Evolutionary conservation across 108 stramenopile genomes (phyloP).

Genomic region (Conticribra weissflogii): DNA sequence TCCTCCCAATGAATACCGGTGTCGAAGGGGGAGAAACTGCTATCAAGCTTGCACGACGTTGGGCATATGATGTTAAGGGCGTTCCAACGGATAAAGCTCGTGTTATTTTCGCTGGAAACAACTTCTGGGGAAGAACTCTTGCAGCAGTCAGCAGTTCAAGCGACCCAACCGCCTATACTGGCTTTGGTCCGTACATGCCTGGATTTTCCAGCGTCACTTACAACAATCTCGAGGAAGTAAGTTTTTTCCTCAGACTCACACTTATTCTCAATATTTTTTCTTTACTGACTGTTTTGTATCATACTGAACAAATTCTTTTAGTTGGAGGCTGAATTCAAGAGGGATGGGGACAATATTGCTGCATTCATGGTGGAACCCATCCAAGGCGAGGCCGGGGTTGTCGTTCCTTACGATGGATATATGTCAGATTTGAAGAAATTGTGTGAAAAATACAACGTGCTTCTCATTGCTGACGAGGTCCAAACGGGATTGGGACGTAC

Average conservation of each 20-base stretch:
- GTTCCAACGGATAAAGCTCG: constrained; percentile 88
- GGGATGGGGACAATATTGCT: constrained; percentile 87
- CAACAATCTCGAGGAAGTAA: constrained; percentile 78
- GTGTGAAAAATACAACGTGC: constrained; percentile 94
- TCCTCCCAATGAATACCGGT: constrained; percentile 99
- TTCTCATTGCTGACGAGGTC: constrained; percentile 98
- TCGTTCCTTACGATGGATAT: constrained; percentile 97
- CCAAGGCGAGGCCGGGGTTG: constrained; percentile 99
- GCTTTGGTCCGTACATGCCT: constrained; percentile 97
- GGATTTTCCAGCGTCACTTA: constrained; percentile 92
- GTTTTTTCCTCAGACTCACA: no score
- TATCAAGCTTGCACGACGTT: constrained; percentile 89
- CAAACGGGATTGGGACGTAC: constrained; percentile 98
- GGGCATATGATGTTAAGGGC: constrained; percentile 97
- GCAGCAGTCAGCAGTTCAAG: constrained; percentile 96
- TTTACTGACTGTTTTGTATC: neutral
- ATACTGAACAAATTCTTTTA: neutral
- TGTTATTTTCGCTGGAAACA: constrained; percentile 94
- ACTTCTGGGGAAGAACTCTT: constrained; percentile 99
- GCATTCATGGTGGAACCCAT: constrained; percentile 99
- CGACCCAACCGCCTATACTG: constrained; percentile 91
- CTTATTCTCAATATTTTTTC: neutral
- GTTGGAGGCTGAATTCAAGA: constrained; percentile 86
- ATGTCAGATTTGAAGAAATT: constrained; percentile 86
- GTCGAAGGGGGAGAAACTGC: constrained; percentile 99